phyloP scores from a whole-genome alignment of 2,329 filamentous ascomycete genomes.

The Fusarium tanahbumbuense region DNA sequence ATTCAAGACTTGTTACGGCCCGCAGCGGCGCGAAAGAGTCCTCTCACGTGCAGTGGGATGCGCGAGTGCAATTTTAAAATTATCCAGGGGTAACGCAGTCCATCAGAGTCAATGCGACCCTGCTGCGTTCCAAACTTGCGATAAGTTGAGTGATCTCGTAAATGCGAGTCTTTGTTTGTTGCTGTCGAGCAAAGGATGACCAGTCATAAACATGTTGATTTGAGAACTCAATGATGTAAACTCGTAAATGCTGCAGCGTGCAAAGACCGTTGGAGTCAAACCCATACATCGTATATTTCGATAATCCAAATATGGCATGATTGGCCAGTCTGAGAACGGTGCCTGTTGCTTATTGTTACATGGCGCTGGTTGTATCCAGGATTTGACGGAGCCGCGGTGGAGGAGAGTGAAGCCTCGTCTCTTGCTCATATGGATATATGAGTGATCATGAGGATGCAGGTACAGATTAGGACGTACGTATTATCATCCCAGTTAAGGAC shows the following conservation, averaged over 20 bases:
- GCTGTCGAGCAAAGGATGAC: not conserved
- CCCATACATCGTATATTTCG: not conserved
- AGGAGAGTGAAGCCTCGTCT: not conserved
- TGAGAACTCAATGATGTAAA: constrained; percentile 10
- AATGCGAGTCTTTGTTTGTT: constrained; percentile 8
- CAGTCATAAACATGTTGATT: constrained; percentile 11
- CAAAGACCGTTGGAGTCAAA: not conserved
- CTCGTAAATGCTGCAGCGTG: constrained; percentile 3
- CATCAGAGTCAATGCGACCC: constrained; percentile 38
- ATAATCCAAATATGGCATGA: not conserved
- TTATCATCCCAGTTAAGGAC: constrained; percentile 11
- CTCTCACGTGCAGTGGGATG: constrained; percentile 28
- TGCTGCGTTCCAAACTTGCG: constrained; percentile 12
- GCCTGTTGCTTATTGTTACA: not conserved
- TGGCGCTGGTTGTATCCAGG: not conserved
- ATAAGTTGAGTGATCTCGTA: not conserved
- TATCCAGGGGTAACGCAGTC: constrained; percentile 42
- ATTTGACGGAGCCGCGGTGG: not conserved
- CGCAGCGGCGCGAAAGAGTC: constrained; percentile 30
- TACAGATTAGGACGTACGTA: not conserved
- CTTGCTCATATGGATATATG: constrained; percentile 3
- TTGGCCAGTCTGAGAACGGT: not conserved
- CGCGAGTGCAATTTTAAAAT: constrained; percentile 40
- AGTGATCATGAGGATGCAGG: constrained; percentile 8
- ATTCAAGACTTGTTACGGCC: constrained; percentile 24